A percentile compares a stretch with the other conserved stretches of the same genome.
Evolutionary conservation across 208 protist genomes (phyloP).

Genomic region (Crithidia thermophila): DNA sequence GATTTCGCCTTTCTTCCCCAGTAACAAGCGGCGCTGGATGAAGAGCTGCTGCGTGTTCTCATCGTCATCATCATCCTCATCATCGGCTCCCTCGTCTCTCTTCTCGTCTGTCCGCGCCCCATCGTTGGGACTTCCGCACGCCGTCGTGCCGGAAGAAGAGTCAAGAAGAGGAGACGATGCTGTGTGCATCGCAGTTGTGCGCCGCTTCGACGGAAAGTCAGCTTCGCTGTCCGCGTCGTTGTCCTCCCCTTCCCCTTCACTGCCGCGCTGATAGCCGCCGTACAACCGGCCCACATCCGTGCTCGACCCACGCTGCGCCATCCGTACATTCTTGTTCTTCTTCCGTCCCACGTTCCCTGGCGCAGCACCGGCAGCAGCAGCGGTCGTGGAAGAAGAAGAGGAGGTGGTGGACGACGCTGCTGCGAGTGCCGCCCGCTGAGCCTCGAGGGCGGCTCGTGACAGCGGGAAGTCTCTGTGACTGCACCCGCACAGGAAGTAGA

Average conservation of each 20-base stretch:
- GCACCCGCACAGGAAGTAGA: conserved; percentile 66
- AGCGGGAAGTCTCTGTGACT: conserved; percentile 78
- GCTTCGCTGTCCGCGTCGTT: conserved; percentile 35
- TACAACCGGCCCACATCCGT: background rate
- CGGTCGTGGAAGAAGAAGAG: background rate
- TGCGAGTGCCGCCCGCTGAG: conserved; percentile 12
- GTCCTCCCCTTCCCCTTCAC: conserved; percentile 23
- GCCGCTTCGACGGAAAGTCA: background rate
- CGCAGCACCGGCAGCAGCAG: background rate
- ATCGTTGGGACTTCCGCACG: too few species aligned
- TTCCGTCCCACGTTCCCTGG: too few species aligned
- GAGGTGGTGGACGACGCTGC: background rate
- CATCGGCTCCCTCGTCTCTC: background rate
- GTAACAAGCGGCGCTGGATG: conserved; percentile 67
- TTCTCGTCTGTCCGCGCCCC: too few species aligned
- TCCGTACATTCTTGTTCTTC: too few species aligned
- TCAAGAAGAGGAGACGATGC: too few species aligned
- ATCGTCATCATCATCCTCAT: background rate
- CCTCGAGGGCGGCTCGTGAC: conserved; percentile 17
- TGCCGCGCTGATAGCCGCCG: background rate
- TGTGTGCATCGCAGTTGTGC: background rate
- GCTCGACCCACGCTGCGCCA: background rate
- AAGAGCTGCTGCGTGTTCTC: background rate
- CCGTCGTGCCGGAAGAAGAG: too few species aligned
- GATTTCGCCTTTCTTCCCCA: conserved; percentile 64